Percentiles rank a stretch among this genome's conserved stretches.
Evolutionary conservation across 2,329 filamentous ascomycete species (phyloP).

Genomic region (Chrysosporium queenslandicum): DNA sequence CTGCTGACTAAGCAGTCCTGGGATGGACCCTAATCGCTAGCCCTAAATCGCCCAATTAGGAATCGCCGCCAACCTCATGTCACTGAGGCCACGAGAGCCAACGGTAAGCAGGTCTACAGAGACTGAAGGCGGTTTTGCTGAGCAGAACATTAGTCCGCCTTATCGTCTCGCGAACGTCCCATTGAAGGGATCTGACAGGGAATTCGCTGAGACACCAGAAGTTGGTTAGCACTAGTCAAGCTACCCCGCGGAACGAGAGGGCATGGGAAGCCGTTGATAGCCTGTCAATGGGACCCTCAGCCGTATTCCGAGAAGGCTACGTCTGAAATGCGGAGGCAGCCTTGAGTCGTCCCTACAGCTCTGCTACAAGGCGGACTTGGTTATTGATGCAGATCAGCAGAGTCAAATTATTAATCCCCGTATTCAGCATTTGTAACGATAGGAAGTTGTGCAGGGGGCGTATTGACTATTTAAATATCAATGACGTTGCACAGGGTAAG

Average conservation of each 20-base stretch:
- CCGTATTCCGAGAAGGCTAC: too few relatives aligned
- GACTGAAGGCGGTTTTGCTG: not conserved
- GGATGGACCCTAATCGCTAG: not conserved
- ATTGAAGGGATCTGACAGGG: too few relatives aligned
- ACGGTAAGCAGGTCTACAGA: not conserved
- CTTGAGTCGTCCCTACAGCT: too few relatives aligned
- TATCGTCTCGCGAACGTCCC: too few relatives aligned
- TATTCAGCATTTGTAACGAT: too few relatives aligned
- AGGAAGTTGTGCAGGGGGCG: too few relatives aligned
- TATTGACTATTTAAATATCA: too few relatives aligned
- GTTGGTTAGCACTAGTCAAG: not conserved
- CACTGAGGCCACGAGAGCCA: not conserved
- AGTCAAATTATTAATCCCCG: not conserved
- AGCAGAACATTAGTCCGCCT: too few relatives aligned
- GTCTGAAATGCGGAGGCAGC: too few relatives aligned
- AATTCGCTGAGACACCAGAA: too few relatives aligned
- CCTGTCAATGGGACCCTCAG: not conserved
- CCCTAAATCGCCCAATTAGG: not conserved
- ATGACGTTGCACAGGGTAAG: not conserved
- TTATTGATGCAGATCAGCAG: not conserved
- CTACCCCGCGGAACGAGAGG: not conserved
- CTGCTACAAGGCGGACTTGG: too few relatives aligned
- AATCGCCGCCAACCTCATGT: not conserved
- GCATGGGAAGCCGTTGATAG: not conserved
- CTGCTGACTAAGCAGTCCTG: slow-evolving; percentile 3